These are phyloP conservation scores for Quercus ilex DNA, from an alignment of 306 rosid genomes.

Conservation along the genomic window DNA sequence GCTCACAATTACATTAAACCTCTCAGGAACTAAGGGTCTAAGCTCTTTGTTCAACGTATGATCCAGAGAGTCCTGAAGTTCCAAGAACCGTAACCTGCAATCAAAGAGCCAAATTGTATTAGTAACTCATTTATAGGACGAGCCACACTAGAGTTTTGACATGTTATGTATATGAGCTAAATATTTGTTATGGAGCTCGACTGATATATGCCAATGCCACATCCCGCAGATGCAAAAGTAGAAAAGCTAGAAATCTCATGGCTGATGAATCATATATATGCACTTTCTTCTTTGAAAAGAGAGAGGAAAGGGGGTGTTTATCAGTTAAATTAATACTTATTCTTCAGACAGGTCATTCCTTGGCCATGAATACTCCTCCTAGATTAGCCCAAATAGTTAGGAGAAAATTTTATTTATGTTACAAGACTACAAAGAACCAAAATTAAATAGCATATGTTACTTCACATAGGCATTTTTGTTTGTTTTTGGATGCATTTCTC, in stretches of 20 bases:
- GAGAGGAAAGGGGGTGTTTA: neutral
- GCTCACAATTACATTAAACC: conserved; percentile 27
- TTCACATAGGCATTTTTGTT: neutral
- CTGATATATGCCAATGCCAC: neutral
- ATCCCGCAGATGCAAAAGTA: neutral
- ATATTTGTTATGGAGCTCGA: neutral
- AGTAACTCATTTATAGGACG: neutral
- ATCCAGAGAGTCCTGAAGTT: conserved; percentile 96
- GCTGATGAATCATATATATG: neutral
- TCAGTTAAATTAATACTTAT: neutral
- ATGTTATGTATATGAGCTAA: neutral
- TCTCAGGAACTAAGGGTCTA: conserved; percentile 32
- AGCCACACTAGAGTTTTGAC: neutral
- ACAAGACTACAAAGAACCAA: neutral
- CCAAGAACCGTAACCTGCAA: conserved; percentile 89
- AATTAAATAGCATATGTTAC: neutral
- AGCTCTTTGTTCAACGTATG: conserved; percentile 89
- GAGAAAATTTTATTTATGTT: neutral
- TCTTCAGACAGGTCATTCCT: neutral
- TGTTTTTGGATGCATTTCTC: neutral
- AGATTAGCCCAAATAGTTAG: neutral
- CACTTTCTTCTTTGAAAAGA: neutral
- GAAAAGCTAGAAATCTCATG: neutral
- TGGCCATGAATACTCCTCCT: neutral
- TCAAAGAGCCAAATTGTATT: conserved; percentile 14